phyloP scores from a whole-genome alignment of 257 asterid genomes.

The Rehmannia glutinosa region DNA sequence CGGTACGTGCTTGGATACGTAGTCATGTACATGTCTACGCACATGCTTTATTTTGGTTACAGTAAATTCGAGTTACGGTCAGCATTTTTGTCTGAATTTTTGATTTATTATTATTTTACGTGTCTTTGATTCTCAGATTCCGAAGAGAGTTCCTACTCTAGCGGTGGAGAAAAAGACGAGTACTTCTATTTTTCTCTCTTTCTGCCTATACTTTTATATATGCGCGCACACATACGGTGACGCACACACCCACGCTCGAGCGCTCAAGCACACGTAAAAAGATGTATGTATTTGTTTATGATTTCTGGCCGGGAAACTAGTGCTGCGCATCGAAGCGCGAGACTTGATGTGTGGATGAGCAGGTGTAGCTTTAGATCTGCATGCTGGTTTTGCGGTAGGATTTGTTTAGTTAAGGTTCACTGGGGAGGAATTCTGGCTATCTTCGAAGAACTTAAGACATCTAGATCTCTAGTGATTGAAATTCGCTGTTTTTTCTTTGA shows the following conservation, averaged over 20 bases:
- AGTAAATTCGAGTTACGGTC: slow-evolving; percentile 23
- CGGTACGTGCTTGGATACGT: slow-evolving; percentile 34
- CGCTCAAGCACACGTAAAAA: slow-evolving; percentile 19
- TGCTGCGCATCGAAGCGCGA: slow-evolving; percentile 5
- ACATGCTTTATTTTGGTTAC: slow-evolving; percentile 27
- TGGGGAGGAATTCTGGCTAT: slow-evolving; percentile 18
- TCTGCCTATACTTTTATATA: background rate
- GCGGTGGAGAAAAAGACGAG: slow-evolving; percentile 70
- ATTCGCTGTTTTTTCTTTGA: background rate
- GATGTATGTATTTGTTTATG: slow-evolving; percentile 14
- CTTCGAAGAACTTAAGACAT: background rate
- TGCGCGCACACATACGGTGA: slow-evolving; percentile 7
- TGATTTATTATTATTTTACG: slow-evolving; percentile 7
- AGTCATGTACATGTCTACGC: slow-evolving; percentile 18
- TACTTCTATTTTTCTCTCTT: slow-evolving; percentile 26
- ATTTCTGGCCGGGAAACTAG: slow-evolving; percentile 8
- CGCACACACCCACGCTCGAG: slow-evolving; percentile 18
- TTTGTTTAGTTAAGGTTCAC: slow-evolving; percentile 22
- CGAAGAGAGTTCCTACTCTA: slow-evolving; percentile 53
- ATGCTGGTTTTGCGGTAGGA: slow-evolving; percentile 26
- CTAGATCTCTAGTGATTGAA: slow-evolving; percentile 20
- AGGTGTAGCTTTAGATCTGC: slow-evolving; percentile 37
- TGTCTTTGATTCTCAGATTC: slow-evolving; percentile 61
- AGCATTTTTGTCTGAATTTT: slow-evolving; percentile 29
- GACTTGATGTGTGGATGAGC: slow-evolving; percentile 20